Evolutionary conservation across 164 flowering plant genomes (phyloP), one percentile per base, ranked within the genome.

Genomic region (Dillenia turbinata): DNA sequence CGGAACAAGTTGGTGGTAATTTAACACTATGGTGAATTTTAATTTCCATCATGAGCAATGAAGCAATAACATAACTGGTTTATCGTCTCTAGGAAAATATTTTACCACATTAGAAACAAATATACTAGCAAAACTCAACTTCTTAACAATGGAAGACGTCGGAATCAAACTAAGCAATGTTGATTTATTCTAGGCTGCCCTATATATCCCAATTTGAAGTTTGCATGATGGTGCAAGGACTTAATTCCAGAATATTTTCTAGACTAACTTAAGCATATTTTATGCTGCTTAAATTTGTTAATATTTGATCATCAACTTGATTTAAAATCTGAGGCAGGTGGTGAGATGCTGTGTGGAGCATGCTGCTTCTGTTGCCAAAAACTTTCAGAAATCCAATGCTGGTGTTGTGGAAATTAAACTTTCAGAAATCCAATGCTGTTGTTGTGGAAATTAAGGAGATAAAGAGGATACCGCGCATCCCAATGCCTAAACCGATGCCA

Each of bases 341-440:
- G 89, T 89, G 49, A 75, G 96, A 70, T 89, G 93, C 72, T 87
- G 93, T 61, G 49, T 89, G 73, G 89, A 87, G 75, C 77, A 89
- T 77, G 85, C 96, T 17, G 89, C 93, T 12, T 84, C 93, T 0
- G 93, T 85, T 15, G 91, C 93, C 40, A 84, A 79, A 68, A 81
- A 84, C 45, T 87, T 89, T 67, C 78, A 87, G 63, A 84, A 80
- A 33, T 77, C 85, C 7, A 85, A 85, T 66, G 84, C 88, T 12
- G 87, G 85, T 40, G 87, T 89, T 44, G 79, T 84, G 53, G 82
- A 89, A 40, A 74, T 79, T 8, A 75, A 79, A 84, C 45, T 87
- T 89, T 67, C 78, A 87, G 63, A 84, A 80, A 33, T 77, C 85
- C 7, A 85, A 85, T 66, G 84, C 88, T 12, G 87, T 87, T 40